Conservation (phyloP, 1,284 basidiomycete species). For the Malassezia globosa region DNA sequence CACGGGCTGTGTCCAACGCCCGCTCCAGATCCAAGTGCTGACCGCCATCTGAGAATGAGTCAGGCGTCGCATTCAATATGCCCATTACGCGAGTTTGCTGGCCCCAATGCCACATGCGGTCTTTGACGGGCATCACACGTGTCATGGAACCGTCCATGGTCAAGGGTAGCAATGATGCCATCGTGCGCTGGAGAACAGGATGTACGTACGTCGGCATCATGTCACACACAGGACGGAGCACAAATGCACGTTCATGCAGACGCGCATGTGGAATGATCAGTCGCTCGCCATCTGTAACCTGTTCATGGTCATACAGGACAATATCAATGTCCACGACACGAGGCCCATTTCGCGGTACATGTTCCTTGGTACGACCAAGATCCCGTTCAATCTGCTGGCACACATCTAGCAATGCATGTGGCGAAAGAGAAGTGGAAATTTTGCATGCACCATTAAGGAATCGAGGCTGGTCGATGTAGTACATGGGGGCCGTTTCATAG, state of each 20-base stretch:
- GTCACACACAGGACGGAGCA: slow-evolving; percentile 73
- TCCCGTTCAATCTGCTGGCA: slow-evolving; percentile 65
- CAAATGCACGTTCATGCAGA: slow-evolving; percentile 76
- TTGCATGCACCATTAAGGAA: slow-evolving; percentile 86
- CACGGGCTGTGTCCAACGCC: slow-evolving; percentile 19
- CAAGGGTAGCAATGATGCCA: slow-evolving; percentile 21
- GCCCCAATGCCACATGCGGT: slow-evolving; percentile 29
- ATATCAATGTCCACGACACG: slow-evolving; percentile 85
- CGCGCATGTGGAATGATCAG: slow-evolving; percentile 75
- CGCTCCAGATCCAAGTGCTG: slow-evolving; percentile 49
- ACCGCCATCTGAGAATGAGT: slow-evolving; percentile 89
- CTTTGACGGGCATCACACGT: slow-evolving; percentile 1
- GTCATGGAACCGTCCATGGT: slow-evolving; percentile 2
- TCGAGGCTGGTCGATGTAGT: slow-evolving; percentile 72
- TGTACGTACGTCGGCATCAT: slow-evolving; percentile 46
- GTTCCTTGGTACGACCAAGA: slow-evolving; percentile 69
- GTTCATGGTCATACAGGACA: slow-evolving; percentile 60
- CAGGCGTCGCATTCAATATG: slow-evolving; percentile 85
- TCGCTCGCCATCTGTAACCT: slow-evolving; percentile 59
- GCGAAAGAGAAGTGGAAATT: slow-evolving; percentile 63
- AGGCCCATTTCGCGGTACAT: slow-evolving; percentile 65
- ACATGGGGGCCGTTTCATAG: slow-evolving; percentile 93
- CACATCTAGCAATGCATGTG: slow-evolving; percentile 57
- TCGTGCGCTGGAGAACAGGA: slow-evolving; percentile 28
- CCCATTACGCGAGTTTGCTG: slow-evolving; percentile 68